These are phyloP conservation scores for Verbena officinalis DNA, from an alignment of 257 asterid genomes.

Conservation along the genomic window DNA sequence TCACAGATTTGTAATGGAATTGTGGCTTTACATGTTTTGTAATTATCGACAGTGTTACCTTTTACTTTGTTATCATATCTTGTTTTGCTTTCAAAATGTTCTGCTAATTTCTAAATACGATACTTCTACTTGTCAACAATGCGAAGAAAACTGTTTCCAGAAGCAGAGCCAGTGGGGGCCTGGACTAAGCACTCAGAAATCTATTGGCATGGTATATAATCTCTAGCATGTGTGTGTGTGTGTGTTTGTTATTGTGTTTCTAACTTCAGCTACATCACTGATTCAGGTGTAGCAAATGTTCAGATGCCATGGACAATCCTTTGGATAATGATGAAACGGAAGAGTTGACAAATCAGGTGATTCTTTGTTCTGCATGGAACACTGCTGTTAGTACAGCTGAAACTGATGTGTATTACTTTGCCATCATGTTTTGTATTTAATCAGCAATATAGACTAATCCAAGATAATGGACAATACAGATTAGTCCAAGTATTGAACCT, in stretches of 20 bases:
- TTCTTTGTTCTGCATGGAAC: neutral
- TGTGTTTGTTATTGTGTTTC: constrained; percentile 3
- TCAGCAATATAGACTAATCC: neutral
- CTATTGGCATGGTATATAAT: no score
- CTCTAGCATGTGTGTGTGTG: no score
- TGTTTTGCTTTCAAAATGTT: neutral
- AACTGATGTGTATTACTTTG: neutral
- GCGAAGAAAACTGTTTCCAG: neutral
- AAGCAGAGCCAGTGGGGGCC: no score
- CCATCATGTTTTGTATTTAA: neutral
- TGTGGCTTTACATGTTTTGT: neutral
- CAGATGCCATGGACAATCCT: constrained; percentile 86
- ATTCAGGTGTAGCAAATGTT: constrained; percentile 20
- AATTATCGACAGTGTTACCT: constrained; percentile 4
- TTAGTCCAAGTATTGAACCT: no score
- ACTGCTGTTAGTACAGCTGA: neutral
- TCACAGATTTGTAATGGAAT: neutral
- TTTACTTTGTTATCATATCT: constrained; percentile 2
- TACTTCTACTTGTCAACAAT: neutral
- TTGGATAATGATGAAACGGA: constrained; percentile 92
- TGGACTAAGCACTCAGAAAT: neutral
- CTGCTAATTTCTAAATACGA: neutral
- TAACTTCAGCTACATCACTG: neutral
- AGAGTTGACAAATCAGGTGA: constrained; percentile 87
- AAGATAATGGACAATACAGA: neutral